Evolutionary conservation across 768 basidiomycete species (phyloP), one percentile per base, ranked within the genome.

Genomic region (Xerocomellus chrysenteron): DNA sequence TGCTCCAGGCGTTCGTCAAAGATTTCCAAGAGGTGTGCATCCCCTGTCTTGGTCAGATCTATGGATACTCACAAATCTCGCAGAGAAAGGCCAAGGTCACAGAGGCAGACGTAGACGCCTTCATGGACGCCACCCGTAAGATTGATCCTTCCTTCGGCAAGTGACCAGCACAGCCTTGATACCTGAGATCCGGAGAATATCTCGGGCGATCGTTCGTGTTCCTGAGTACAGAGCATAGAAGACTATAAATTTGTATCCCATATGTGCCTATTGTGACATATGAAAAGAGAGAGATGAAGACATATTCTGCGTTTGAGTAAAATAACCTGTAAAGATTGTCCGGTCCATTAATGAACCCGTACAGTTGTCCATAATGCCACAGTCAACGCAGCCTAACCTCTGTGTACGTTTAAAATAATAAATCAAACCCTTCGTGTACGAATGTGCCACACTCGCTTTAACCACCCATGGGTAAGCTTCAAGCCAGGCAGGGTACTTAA

Each of bases 1-100:
- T 87, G 48, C 70, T 99, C 13, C 94, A 97, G 70, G 75, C 80
- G 21, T 91, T 97, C 53, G 90, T 98, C 33, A 82, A 80, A 46
- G 81, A 80, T 2, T 98, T 98, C 79, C 97, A 98, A 75, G 88
- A 82, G 67, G 88, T 88, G 58, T 33, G 78, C 57, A 17, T 19
- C 5, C 12, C 11, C n/a, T 28, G 26, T 30, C 19, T 24, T 10
- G 19, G 24, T 57, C 42, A 17, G 52, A 30, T 48, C 43, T 32
- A 9, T 17, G 5, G 41, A 41, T 49, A 30, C 36, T 57, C 36
- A 68, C 39, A 19, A 49, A 57, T 59, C 33, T 35, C 47, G 21
- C 66, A 98, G 94, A 85, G 87, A 58, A 85, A 86, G 72, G 82
- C 88, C 7, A 85, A 82, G 57, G 78, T 98, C 32, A 90, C 92